Evolutionary conservation across 2,329 filamentous ascomycete species (phyloP).

Genomic region (Colletotrichum truncatum): DNA sequence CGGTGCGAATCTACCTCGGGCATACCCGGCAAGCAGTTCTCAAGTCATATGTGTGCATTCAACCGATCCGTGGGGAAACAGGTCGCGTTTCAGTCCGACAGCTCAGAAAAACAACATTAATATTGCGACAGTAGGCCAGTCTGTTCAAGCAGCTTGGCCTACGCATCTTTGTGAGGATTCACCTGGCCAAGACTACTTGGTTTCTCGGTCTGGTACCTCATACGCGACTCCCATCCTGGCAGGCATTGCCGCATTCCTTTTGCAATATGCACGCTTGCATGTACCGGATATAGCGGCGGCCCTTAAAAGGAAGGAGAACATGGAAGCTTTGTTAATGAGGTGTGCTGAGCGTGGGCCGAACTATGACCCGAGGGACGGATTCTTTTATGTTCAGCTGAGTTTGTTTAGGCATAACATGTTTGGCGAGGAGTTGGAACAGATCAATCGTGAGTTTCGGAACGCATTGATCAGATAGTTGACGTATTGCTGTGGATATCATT

Average conservation of each 20-base stretch:
- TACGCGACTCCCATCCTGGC: conserved; percentile 30
- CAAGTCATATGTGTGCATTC: conserved; percentile 32
- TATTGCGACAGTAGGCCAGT: conserved; percentile 24
- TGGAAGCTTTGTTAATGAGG: not conserved
- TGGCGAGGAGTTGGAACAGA: too few species aligned
- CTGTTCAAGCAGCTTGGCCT: conserved; percentile 25
- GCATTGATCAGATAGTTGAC: too few species aligned
- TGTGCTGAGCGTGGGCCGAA: too few species aligned
- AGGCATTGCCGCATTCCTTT: conserved; percentile 28
- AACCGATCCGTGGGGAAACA: conserved; percentile 21
- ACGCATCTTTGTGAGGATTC: not conserved
- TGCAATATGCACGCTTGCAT: conserved; percentile 7
- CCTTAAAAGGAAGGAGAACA: not conserved
- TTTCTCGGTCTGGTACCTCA: conserved; percentile 23
- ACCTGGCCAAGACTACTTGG: not conserved
- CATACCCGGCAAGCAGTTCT: conserved; percentile 27
- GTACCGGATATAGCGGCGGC: not conserved
- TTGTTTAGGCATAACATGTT: too few species aligned
- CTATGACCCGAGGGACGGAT: too few species aligned
- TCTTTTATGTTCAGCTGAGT: too few species aligned
- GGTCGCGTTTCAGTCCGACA: conserved; percentile 29
- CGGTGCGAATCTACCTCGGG: conserved; percentile 20
- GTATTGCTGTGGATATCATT: too few species aligned
- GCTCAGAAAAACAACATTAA: not conserved
- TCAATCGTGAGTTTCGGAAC: too few species aligned